Conservation (phyloP, 2,329 filamentous ascomycete genomes). For the Botrytis paeoniae region DNA sequence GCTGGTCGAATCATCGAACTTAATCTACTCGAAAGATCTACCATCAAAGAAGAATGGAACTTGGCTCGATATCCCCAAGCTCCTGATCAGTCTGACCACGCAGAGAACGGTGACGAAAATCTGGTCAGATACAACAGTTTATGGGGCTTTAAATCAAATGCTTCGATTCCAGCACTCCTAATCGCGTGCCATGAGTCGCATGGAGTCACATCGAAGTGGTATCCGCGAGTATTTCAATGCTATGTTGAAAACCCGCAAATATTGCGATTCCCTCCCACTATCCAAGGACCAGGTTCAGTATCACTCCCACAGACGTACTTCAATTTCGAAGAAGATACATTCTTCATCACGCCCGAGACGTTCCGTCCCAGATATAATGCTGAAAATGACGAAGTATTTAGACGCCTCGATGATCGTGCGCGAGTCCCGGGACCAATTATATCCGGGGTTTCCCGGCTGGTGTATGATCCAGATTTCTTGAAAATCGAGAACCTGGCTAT, state of each 20-base stretch:
- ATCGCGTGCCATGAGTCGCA: slow-evolving; percentile 12
- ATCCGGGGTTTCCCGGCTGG: background rate
- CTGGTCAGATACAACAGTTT: background rate
- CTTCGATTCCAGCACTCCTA: slow-evolving; percentile 8
- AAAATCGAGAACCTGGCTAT: background rate
- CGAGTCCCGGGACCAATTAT: background rate
- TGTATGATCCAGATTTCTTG: background rate
- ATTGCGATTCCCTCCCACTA: background rate
- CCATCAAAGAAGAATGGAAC: slow-evolving; percentile 3
- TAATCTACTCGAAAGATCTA: background rate
- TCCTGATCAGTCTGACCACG: background rate
- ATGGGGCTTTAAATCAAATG: slow-evolving; percentile 2
- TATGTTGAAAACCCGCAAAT: background rate
- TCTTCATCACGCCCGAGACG: slow-evolving; percentile 9
- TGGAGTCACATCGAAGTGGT: slow-evolving; percentile 5
- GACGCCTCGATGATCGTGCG: too few relatives aligned
- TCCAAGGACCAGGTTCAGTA: background rate
- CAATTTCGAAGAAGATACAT: slow-evolving; percentile 5
- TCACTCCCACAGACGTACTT: slow-evolving; percentile 19
- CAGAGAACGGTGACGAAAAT: background rate
- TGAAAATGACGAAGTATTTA: background rate
- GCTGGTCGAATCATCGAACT: slow-evolving; percentile 9
- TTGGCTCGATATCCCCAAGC: background rate
- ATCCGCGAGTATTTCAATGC: background rate
- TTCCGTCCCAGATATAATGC: background rate